Evolutionary conservation across 768 basidiomycete genomes (phyloP), one percentile per base, ranked within the genome.

Genomic region (Mycena kentingensis): DNA sequence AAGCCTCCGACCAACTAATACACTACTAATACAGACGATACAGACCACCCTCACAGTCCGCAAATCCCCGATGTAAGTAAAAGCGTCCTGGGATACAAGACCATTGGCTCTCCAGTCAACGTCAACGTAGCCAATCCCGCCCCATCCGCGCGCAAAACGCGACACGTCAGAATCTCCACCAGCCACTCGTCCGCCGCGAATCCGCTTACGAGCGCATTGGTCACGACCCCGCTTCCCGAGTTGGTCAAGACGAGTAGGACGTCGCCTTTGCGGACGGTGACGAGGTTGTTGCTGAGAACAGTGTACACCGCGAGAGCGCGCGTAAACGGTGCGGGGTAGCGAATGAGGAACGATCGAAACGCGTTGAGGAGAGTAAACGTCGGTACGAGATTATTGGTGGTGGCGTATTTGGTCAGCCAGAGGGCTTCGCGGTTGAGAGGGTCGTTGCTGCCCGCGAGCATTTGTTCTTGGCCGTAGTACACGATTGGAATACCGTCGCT

Each of bases 391-490:
- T 76, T 71, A 41, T 75, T 72, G 32, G 73, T 67, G 18, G 68
- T 66, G 2, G 26, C 1, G 61, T 81, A 83, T 28, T 71, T 70
- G 1, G 79, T 73, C 7, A 74, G 69, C 82, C 82, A 83, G 18
- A 82, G 68, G 2, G 82, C 75, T 52, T 79, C 82, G 44, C 82
- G 79, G 62, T 83, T 83, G 60, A 76, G 71, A 35, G 81, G 81
- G 55, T 83, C 81, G 2, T 60, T 66, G 50, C 63, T 67, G 31
- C 82, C 82, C 46, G 64, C 60, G 62, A 80, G 73, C 28, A 70
- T 64, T 63, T 82, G 83, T 61, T 84, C 82, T 57, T 82, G 81
- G 11, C 82, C 82, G 51, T 82, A 82, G 61, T 84, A 84, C 15
- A 81, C 70, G 43, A 83, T 77, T 2, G 83, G 82, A 53, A 82